Conservation (phyloP, 2,329 filamentous ascomycete genomes). For the Stemphylium beticola region DNA sequence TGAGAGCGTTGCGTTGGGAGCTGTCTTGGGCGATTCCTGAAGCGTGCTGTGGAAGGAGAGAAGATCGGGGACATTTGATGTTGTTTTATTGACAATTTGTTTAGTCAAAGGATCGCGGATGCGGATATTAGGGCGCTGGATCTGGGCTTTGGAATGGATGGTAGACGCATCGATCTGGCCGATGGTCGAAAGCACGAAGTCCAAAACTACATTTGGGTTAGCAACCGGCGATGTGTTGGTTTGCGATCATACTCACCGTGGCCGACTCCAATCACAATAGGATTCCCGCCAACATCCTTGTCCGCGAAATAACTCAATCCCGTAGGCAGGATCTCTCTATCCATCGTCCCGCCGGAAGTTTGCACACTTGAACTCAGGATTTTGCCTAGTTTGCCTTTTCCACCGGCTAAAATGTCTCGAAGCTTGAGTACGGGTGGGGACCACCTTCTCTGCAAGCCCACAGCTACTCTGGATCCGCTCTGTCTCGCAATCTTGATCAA, state of each 20-base stretch:
- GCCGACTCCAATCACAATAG: conserved; percentile 21
- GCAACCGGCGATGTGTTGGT: not conserved
- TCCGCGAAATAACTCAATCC: conserved; percentile 23
- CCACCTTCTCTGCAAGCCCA: conserved; percentile 56
- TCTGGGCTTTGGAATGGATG: conserved; percentile 13
- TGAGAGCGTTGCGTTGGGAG: conserved; percentile 12
- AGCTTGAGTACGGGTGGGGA: conserved; percentile 50
- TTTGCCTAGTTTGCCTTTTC: conserved; percentile 50
- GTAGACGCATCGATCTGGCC: conserved; percentile 21
- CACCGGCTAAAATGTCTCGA: conserved; percentile 48
- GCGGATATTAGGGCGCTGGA: conserved; percentile 1
- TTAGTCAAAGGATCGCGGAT: not conserved
- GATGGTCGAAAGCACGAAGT: conserved; percentile 26
- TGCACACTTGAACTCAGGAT: conserved; percentile 46
- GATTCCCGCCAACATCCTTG: conserved; percentile 22
- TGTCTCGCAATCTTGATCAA: conserved; percentile 49
- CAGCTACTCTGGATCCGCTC: conserved; percentile 51
- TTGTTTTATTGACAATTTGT: not conserved
- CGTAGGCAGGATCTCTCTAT: conserved; percentile 21
- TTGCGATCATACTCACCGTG: conserved; percentile 34
- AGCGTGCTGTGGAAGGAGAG: conserved; percentile 48
- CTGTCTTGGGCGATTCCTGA: not conserved
- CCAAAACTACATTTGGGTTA: conserved; percentile 4
- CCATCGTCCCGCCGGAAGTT: conserved; percentile 23
- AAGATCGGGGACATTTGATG: conserved; percentile 54